These are phyloP conservation scores for Knoxia roxburghii DNA, from an alignment of 257 asterid species.

Conservation along the genomic window DNA sequence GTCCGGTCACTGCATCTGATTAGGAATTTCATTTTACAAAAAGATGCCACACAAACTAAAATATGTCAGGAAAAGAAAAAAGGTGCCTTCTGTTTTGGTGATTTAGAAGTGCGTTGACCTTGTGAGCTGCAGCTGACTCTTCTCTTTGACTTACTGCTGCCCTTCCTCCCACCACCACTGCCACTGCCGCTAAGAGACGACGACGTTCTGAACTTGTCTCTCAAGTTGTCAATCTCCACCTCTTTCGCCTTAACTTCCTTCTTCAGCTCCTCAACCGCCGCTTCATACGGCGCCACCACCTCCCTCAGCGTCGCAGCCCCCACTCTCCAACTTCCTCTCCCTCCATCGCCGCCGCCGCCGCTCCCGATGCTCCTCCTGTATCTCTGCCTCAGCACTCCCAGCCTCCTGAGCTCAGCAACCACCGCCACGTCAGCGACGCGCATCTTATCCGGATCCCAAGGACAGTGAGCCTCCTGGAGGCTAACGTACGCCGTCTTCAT, in stretches of 20 bases:
- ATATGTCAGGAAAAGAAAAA: not conserved
- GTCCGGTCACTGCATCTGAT: slow-evolving; percentile 34
- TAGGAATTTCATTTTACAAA: not conserved
- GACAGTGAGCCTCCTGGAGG: slow-evolving; percentile 85
- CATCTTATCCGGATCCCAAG: slow-evolving; percentile 90
- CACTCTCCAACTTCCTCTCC: slow-evolving; percentile 41
- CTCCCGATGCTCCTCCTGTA: slow-evolving; percentile 48
- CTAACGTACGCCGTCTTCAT: slow-evolving; percentile 84
- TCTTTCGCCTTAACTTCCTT: slow-evolving; percentile 67
- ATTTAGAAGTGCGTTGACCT: slow-evolving; percentile 34
- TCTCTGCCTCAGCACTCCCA: slow-evolving; percentile 78
- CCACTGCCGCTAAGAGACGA: slow-evolving; percentile 36
- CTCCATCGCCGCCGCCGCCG: slow-evolving; percentile 26
- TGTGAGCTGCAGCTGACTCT: slow-evolving; percentile 66
- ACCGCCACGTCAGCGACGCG: slow-evolving; percentile 82
- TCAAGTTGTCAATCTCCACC: slow-evolving; percentile 52
- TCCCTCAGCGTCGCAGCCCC: slow-evolving; percentile 79
- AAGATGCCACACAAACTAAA: not conserved
- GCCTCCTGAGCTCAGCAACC: slow-evolving; percentile 73
- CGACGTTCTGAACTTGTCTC: slow-evolving; percentile 73
- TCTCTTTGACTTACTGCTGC: slow-evolving; percentile 57
- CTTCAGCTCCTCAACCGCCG: slow-evolving; percentile 77
- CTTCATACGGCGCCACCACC: slow-evolving; percentile 98
- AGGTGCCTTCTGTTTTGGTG: not conserved
- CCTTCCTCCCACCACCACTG: slow-evolving; percentile 50